Base-by-base conservation (phyloP, 1,284 basidiomycete species). In the Leccinum huronense region DNA sequence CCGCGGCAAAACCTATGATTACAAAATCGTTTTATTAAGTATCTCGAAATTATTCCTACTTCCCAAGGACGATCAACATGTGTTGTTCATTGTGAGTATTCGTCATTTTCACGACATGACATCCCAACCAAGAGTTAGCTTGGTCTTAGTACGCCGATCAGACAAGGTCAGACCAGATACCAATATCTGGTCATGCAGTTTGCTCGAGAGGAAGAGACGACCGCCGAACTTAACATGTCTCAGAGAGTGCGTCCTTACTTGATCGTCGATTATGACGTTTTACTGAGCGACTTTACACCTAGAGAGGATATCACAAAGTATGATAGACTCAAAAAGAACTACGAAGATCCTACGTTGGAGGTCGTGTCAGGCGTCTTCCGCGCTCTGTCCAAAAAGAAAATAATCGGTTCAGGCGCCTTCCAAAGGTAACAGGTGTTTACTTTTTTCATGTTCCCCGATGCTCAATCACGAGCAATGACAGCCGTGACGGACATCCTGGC, bases 181-280 rank as follows among this genome's bases (percentile, higher is more conserved):
- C 96, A 97, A 60, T 99, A 97, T 78, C 83, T 99, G 16, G 97
- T 99, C 60, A 95, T 98, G 87, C 95, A 98, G 74, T 99, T 98
- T 79, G 91, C 90, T 33, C 88, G 94, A 67, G 97, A 98, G 71
- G 97, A 99, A 76, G 96, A 98, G 77, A 95, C 97, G 68, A 97
- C 96, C 54, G 94, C 95, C 3, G 95, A 98, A 74, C 81, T 99
- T 60, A 98, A 98, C 75, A 87, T 99, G 81, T 83, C 88, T 63
- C 23, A 23, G 23, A 23, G 95, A 98, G 93, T 95, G 77, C 66
- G 91, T 80, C 11, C 57, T 54, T 38, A 6, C 38, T 51, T 3
- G 53, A 63, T 61, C 2, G 11, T 23, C 54, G 10, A 11, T 45
- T 4, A 19, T 42, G 4, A 2, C 19, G 30, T 45, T 30, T 58